Base-by-base conservation (phyloP, 2,329 filamentous ascomycete genomes). In the Ophiosphaerella narmari region DNA sequence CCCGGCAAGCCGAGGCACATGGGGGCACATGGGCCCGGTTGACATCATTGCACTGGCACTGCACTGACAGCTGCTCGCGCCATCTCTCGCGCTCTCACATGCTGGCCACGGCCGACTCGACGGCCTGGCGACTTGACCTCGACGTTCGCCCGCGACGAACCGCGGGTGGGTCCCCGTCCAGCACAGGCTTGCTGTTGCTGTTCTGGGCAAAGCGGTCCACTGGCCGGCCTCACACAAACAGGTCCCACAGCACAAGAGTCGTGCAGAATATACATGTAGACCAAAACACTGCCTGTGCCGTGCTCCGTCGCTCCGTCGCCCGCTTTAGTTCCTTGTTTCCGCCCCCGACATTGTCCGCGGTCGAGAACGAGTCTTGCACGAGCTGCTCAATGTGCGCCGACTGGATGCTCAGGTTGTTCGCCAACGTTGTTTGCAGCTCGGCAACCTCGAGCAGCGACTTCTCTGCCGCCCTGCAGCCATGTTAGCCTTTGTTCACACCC, bases 391-490 rank as follows among this genome's bases (percentile, higher is more conserved):
- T 96, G 63, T 94, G 88, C 48, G 90, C 91, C 46, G 90, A 88
- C 69, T 99, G 94, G 12, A 88, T 87, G 34, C 87, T 83, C 18
- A 99, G 82, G 68, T 97, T 96, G 63, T 85, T 85, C 35, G 94
- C 90, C 11, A 99, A 86, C 46, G 93, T 86, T 47, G 89, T 90
- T 71, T 99, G 94, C 43, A 99, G 79, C 68, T 96, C 91, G 7
- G 91, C 89, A 56, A 99, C 97, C 72, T 99, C 94, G 3, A 96
- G 74, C 5, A 99, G 82, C 1, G 91, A 96, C 70, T 89, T 90
- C 72, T 99, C 91, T 0, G 91, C 91, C 23, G 88, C 89, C 66
- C 90, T 96, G 66, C 26, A 45, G 7, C 33, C 26, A 7, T 24
- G 46, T 72, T 48, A 70, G 67, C 31, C 33, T 33, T 14, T 23